These are phyloP conservation scores for Fusarium aywerte DNA, from an alignment of 2,329 filamentous ascomycete genomes.

Conservation along the genomic window DNA sequence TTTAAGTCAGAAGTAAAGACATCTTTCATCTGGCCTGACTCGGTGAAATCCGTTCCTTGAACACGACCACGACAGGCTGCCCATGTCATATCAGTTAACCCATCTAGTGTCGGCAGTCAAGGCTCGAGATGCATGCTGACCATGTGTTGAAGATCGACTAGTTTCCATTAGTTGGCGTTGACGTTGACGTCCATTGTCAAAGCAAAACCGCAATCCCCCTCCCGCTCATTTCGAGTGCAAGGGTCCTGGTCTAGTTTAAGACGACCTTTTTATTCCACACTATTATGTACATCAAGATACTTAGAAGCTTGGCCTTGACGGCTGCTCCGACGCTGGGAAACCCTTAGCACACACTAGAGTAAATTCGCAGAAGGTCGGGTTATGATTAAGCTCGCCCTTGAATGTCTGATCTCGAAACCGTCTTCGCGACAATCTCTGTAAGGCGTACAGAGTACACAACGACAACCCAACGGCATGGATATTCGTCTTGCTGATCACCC, in stretches of 20 bases:
- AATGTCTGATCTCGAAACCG: background rate
- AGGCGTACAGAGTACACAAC: background rate
- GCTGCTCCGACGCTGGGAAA: slow-evolving; percentile 3
- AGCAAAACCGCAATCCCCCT: background rate
- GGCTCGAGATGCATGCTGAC: background rate
- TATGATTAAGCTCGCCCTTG: background rate
- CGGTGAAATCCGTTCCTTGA: background rate
- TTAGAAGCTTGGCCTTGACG: slow-evolving; percentile 10
- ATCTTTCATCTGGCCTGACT: background rate
- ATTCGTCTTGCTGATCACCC: background rate
- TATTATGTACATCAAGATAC: slow-evolving; percentile 23
- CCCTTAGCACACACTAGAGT: background rate
- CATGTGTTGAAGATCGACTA: slow-evolving; percentile 25
- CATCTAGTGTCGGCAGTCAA: slow-evolving; percentile 6
- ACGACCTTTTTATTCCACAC: slow-evolving; percentile 25
- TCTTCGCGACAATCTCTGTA: background rate
- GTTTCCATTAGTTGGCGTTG: slow-evolving; percentile 16
- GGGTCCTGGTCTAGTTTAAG: slow-evolving; percentile 26
- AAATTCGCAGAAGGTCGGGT: background rate
- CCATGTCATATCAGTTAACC: background rate
- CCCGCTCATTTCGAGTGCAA: slow-evolving; percentile 27
- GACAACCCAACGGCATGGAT: background rate
- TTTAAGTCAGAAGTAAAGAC: background rate
- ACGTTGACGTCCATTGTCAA: slow-evolving; percentile 15
- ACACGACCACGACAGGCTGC: background rate